These are phyloP conservation scores for Puccinia novopanici DNA, from an alignment of 1,284 basidiomycete genomes.

Conservation along the genomic window DNA sequence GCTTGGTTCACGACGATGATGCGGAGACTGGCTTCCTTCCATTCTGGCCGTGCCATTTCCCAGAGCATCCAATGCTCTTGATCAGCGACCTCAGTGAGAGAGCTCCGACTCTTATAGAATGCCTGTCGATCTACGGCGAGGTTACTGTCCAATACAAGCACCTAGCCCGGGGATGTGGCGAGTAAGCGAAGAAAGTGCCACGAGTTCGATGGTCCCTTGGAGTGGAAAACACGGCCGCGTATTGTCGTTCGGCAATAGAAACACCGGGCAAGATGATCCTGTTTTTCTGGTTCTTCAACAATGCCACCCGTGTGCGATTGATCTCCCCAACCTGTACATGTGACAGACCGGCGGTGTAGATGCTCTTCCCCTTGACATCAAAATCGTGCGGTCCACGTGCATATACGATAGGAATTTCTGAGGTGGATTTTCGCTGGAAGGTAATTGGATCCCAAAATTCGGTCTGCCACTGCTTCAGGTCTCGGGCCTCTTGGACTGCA, in stretches of 20 bases:
- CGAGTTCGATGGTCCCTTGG: constrained; percentile 34
- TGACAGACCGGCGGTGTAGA: constrained; percentile 53
- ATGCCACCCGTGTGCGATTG: constrained; percentile 45
- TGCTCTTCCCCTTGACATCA: constrained; percentile 53
- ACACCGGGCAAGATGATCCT: constrained; percentile 45
- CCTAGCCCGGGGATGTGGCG: constrained; percentile 53
- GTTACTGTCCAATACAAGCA: constrained; percentile 55
- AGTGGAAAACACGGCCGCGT: constrained; percentile 32
- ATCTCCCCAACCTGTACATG: constrained; percentile 49
- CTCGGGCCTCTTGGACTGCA: constrained; percentile 53
- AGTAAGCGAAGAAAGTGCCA: constrained; percentile 53
- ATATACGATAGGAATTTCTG: constrained; percentile 53
- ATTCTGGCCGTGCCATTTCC: constrained; percentile 53
- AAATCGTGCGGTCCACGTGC: constrained; percentile 55
- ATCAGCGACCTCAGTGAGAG: constrained; percentile 51
- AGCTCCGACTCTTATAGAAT: constrained; percentile 37
- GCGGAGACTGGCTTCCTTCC: constrained; percentile 53
- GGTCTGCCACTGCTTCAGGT: constrained; percentile 56
- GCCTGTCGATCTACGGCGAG: constrained; percentile 49
- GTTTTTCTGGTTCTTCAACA: constrained; percentile 47
- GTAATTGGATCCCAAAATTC: constrained; percentile 55
- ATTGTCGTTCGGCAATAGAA: constrained; percentile 47
- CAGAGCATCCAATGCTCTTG: constrained; percentile 55
- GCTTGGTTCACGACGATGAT: constrained; percentile 55
- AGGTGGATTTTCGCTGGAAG: constrained; percentile 37